These are phyloP conservation scores for Colletotrichum lentis DNA, from an alignment of 2,329 filamentous ascomycete species.

Conservation along the genomic window DNA sequence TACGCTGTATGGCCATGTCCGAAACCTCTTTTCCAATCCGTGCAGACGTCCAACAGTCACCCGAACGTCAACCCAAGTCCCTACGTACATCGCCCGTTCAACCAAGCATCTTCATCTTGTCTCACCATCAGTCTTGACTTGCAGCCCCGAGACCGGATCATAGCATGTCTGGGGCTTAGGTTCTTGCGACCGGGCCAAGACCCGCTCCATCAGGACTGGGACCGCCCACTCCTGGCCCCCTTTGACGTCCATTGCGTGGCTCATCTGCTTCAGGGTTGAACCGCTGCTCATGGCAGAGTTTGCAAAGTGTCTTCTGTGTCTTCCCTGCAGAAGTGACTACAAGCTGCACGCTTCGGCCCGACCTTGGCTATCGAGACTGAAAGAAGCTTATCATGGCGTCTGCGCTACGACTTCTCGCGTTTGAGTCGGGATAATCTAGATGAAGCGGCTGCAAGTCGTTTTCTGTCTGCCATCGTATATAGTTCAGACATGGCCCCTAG, in stretches of 20 bases:
- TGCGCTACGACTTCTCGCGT: neutral
- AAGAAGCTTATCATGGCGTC: neutral
- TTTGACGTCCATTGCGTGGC: neutral
- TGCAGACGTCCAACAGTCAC: slow-evolving; percentile 2
- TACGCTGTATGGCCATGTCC: neutral
- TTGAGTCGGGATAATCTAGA: slow-evolving; percentile 1
- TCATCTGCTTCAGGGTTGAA: neutral
- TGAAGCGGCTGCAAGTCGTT: neutral
- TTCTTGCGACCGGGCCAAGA: slow-evolving; percentile 30
- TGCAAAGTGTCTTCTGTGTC: too few relatives aligned
- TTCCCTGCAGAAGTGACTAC: neutral
- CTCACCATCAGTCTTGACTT: neutral
- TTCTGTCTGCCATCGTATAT: neutral
- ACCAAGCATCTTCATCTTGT: neutral
- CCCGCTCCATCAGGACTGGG: neutral
- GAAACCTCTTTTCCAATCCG: slow-evolving; percentile 1
- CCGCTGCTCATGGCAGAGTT: neutral
- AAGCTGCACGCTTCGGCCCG: slow-evolving; percentile 18
- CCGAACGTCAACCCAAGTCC: neutral
- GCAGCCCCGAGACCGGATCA: neutral
- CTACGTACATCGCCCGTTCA: neutral
- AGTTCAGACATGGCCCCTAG: slow-evolving; percentile 8
- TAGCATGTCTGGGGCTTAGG: slow-evolving; percentile 14
- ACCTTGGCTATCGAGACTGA: neutral
- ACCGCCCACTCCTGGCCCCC: neutral